Conservation (phyloP, 1,284 basidiomycete genomes). For the Cystodermella granulosa region DNA sequence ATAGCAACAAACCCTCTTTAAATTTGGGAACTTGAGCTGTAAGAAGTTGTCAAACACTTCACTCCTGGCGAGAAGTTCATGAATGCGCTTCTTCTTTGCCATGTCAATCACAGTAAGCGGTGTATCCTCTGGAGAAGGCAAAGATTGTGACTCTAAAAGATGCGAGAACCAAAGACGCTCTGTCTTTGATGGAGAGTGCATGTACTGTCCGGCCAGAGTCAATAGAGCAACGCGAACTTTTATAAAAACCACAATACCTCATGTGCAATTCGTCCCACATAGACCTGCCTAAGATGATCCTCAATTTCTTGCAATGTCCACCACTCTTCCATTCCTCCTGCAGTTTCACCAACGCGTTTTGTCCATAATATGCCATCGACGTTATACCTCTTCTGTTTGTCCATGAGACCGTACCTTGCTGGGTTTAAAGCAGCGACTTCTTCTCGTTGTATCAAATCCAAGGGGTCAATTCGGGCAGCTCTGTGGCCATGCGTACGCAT, state of each 20-base stretch:
- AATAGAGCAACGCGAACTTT: not conserved
- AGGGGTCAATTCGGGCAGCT: conserved; percentile 78
- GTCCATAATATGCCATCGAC: conserved; percentile 81
- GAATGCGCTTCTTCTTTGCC: conserved; percentile 54
- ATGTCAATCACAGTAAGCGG: conserved; percentile 30
- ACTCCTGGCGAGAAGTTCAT: conserved; percentile 64
- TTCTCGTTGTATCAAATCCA: conserved; percentile 80
- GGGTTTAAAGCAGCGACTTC: conserved; percentile 79
- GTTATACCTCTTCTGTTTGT: conserved; percentile 55
- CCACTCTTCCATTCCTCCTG: conserved; percentile 47
- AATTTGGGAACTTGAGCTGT: conserved; percentile 75
- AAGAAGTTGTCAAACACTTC: conserved; percentile 81
- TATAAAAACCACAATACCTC: conserved; percentile 43
- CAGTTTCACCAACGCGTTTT: conserved; percentile 41
- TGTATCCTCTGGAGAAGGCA: conserved; percentile 35
- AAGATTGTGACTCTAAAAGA: conserved; percentile 64
- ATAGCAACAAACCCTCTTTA: conserved; percentile 56
- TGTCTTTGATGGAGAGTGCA: conserved; percentile 76
- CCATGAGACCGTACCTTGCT: conserved; percentile 66
- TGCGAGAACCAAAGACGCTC: conserved; percentile 83
- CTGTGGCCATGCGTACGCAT: conserved; percentile 76
- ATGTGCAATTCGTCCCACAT: conserved; percentile 80
- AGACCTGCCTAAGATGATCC: conserved; percentile 63
- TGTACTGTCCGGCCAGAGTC: conserved; percentile 46
- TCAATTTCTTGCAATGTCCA: conserved; percentile 71